These are phyloP conservation scores for Sporisorium scitamineum DNA, from an alignment of 1,284 basidiomycete genomes.

Conservation along the genomic window DNA sequence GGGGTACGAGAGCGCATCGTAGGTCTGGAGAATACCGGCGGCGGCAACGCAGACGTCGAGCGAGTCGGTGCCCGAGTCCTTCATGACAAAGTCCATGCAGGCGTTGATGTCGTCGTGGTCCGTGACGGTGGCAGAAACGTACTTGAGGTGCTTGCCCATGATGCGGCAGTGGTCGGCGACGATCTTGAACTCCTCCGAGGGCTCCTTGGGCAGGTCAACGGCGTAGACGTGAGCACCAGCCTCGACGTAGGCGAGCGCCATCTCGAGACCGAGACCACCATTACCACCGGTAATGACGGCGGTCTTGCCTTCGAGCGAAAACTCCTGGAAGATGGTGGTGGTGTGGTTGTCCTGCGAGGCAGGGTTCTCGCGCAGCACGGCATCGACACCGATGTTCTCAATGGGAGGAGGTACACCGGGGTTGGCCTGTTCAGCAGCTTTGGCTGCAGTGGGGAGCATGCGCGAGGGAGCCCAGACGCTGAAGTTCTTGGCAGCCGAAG, in stretches of 20 bases:
- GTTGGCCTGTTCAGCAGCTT: constrained; percentile 59
- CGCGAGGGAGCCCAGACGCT: constrained; percentile 44
- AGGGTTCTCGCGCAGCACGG: constrained; percentile 62
- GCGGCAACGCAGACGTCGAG: constrained; percentile 82
- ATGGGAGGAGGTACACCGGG: constrained; percentile 64
- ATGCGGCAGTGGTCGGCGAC: constrained; percentile 70
- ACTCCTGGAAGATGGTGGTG: constrained; percentile 76
- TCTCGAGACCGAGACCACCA: constrained; percentile 83
- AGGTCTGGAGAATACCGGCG: constrained; percentile 78
- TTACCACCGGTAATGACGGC: constrained; percentile 76
- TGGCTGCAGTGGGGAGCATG: constrained; percentile 40
- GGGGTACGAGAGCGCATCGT: constrained; percentile 79
- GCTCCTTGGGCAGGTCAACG: constrained; percentile 77
- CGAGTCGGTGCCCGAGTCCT: constrained; percentile 71
- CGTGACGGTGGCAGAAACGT: constrained; percentile 72
- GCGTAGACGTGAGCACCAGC: constrained; percentile 83
- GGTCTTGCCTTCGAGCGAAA: constrained; percentile 80
- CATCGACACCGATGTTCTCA: constrained; percentile 67
- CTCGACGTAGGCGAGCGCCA: constrained; percentile 81
- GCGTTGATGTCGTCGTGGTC: constrained; percentile 72
- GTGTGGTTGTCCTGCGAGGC: constrained; percentile 62
- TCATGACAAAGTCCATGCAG: constrained; percentile 66
- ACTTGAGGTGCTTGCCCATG: constrained; percentile 76
- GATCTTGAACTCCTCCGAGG: constrained; percentile 77
- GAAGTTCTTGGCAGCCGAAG: constrained; percentile 38